Percentiles rank a stretch among this genome's conserved stretches.
These are phyloP conservation scores for Irpex rosettiformis DNA, from an alignment of 1,284 basidiomycete genomes.

Conservation along the genomic window DNA sequence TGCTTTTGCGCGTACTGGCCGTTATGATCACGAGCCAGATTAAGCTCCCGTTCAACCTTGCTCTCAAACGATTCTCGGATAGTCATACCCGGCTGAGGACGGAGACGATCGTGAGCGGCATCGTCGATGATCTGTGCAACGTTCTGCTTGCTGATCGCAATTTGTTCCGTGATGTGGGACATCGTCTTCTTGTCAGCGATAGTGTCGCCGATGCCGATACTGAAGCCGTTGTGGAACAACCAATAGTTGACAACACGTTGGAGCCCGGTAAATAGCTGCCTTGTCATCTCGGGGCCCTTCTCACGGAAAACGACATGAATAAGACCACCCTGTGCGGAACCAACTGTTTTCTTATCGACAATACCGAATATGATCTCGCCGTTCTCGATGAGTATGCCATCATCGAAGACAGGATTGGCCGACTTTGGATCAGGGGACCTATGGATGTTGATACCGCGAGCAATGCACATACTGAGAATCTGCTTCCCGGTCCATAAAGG, in stretches of 20 bases:
- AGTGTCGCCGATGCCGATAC: slow-evolving; percentile 98
- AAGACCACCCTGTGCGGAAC: slow-evolving; percentile 91
- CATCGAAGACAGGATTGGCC: slow-evolving; percentile 83
- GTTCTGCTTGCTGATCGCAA: slow-evolving; percentile 77
- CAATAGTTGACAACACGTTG: slow-evolving; percentile 98
- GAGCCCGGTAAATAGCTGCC: slow-evolving; percentile 89
- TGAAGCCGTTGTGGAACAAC: slow-evolving; percentile 99
- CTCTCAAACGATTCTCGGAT: slow-evolving; percentile 98
- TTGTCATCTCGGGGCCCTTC: slow-evolving; percentile 92
- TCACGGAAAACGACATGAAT: slow-evolving; percentile 98
- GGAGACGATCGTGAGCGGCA: slow-evolving; percentile 81
- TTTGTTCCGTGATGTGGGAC: slow-evolving; percentile 82
- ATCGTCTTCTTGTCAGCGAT: slow-evolving; percentile 91
- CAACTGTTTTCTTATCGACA: slow-evolving; percentile 98
- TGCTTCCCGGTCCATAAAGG: slow-evolving; percentile 99
- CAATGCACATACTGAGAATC: slow-evolving; percentile 90
- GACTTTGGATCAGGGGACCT: slow-evolving; percentile 79
- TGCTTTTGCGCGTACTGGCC: slow-evolving; percentile 95
- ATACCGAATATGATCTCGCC: slow-evolving; percentile 96
- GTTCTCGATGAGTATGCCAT: slow-evolving; percentile 96
- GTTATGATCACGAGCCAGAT: slow-evolving; percentile 93
- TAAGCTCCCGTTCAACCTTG: slow-evolving; percentile 87
- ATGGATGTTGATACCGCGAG: slow-evolving; percentile 93
- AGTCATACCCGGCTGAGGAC: slow-evolving; percentile 95
- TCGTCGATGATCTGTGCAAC: slow-evolving; percentile 73